Evolutionary conservation across 345 rosid genomes (phyloP).

Genomic region (Stellera chamaejasme): DNA sequence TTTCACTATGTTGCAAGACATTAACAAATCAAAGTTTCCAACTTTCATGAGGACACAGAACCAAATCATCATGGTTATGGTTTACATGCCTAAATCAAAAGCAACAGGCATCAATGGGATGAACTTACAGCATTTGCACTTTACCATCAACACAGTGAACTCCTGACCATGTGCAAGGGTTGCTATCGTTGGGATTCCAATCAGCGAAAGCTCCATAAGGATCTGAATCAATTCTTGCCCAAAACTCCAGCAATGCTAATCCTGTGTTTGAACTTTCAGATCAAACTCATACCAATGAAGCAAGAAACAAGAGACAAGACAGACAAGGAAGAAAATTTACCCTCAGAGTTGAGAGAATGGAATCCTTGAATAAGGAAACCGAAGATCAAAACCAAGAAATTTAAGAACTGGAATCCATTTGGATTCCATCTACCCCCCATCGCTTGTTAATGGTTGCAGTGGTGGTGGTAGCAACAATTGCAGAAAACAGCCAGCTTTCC

Average conservation of each 20-base stretch:
- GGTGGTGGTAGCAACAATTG: conserved; percentile 33
- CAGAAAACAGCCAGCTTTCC: conserved; percentile 64
- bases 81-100: background rate
- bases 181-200: conserved; percentile 48
- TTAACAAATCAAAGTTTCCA: too few species aligned
- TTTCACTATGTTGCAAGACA: too few species aligned
- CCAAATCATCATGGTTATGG: background rate
- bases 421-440: conserved; percentile 83
- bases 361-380: conserved; percentile 35
- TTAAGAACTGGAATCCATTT: conserved; percentile 44
- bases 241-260: conserved; percentile 55
- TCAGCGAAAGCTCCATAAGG: conserved; percentile 54
- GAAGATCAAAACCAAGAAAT: conserved; percentile 39
- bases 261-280: conserved; percentile 39
- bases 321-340: conserved; percentile 24
- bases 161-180: conserved; percentile 73
- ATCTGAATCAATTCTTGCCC: conserved; percentile 50
- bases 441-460: conserved; percentile 28
- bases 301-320: conserved; percentile 4
- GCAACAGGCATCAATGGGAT: background rate
- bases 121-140: conserved; percentile 79
- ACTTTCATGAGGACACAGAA: too few species aligned
- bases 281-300: conserved; percentile 8
- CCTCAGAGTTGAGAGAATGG: conserved; percentile 48
- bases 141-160: conserved; percentile 56